A percentile compares a stretch with the other conserved stretches of the same genome.
Conservation (phyloP, 805 yeast species). For the Hanseniaspora pseudoguilliermondii region DNA sequence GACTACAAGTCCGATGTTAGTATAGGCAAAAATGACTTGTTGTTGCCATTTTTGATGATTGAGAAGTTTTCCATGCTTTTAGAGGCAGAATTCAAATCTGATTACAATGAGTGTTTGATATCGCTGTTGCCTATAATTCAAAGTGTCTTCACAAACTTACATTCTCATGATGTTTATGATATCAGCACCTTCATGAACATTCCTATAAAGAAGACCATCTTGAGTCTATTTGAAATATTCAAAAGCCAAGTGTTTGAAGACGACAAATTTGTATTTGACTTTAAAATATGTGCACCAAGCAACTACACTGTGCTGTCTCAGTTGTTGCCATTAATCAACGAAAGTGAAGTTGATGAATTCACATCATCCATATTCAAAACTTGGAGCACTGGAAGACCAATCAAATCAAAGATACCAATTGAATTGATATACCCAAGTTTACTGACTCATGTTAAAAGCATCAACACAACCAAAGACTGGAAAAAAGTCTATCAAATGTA, state of each 20-base stretch:
- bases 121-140: background rate
- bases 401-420: constrained; percentile 36
- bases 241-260: constrained; percentile 8
- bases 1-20: background rate
- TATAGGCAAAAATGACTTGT: constrained; percentile 3
- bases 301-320: constrained; percentile 18
- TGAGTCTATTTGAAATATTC: background rate
- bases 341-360: constrained; percentile 21
- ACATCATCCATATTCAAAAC: constrained; percentile 36
- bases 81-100: background rate
- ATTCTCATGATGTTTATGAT: background rate
- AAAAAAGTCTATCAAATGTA: constrained; percentile 45
- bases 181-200: background rate
- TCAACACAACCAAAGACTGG: constrained; percentile 35
- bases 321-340: constrained; percentile 18
- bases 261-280: constrained; percentile 17
- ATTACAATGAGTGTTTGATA: constrained; percentile 4
- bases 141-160: background rate
- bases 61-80: background rate
- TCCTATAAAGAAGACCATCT: background rate
- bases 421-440: constrained; percentile 37
- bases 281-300: constrained; percentile 30
- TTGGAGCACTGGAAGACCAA: constrained; percentile 39
- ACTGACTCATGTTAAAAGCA: constrained; percentile 27
- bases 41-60: background rate